Percentiles rank a stretch among this genome's conserved stretches.
Evolutionary conservation across 2,329 filamentous ascomycete species (phyloP).

Genomic region (Mycogone perniciosa): DNA sequence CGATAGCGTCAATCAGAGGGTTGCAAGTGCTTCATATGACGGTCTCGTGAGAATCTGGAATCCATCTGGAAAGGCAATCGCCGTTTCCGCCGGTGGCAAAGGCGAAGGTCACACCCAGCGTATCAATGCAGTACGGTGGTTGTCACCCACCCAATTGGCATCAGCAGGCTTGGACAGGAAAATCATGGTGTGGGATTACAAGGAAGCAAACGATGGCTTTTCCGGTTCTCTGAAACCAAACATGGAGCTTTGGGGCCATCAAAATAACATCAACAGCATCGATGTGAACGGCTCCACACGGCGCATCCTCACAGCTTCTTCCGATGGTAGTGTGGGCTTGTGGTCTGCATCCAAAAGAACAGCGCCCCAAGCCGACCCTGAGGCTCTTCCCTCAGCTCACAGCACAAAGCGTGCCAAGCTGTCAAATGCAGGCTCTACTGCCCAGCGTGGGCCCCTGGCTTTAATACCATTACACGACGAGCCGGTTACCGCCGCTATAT

Average conservation of each 20-base stretch:
- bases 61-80: slow-evolving; percentile 75
- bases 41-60: slow-evolving; percentile 86
- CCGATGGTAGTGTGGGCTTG: slow-evolving; percentile 77
- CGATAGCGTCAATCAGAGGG: slow-evolving; percentile 39
- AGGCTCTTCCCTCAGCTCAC: slow-evolving; percentile 60
- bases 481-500: slow-evolving; percentile 71
- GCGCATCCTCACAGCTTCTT: slow-evolving; percentile 77
- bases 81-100: slow-evolving; percentile 61
- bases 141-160: slow-evolving; percentile 70
- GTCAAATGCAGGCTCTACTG: slow-evolving; percentile 35
- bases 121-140: slow-evolving; percentile 76
- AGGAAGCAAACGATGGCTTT: slow-evolving; percentile 55
- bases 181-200: slow-evolving; percentile 84
- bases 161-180: slow-evolving; percentile 81
- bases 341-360: slow-evolving; percentile 79
- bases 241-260: slow-evolving; percentile 80
- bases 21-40: slow-evolving; percentile 92
- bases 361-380: slow-evolving; percentile 65
- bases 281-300: slow-evolving; percentile 67
- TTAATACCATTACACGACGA: slow-evolving; percentile 66
- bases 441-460: slow-evolving; percentile 74
- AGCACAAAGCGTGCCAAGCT: slow-evolving; percentile 72
- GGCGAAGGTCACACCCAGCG: slow-evolving; percentile 70
- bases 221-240: slow-evolving; percentile 61
- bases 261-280: slow-evolving; percentile 64